Evolutionary conservation across 73 alveolate species (phyloP), one percentile per base, ranked within the genome.

Genomic region (Stentor coeruleus): DNA sequence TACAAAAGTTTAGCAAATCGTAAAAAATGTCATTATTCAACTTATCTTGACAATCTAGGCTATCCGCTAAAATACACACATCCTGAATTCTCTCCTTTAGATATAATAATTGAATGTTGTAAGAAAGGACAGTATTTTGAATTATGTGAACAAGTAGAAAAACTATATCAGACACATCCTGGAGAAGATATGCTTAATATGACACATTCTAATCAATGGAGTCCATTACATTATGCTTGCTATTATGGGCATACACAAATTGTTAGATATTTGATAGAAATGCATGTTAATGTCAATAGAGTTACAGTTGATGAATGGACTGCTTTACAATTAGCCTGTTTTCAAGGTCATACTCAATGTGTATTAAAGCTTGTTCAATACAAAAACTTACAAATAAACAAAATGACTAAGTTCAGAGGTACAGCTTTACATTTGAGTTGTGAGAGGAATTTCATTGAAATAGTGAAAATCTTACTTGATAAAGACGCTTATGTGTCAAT

Each of bases 371-470:
- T 90, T 82, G 42, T 90, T 38, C 85, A 84, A 82, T 31, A 38
- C 40, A 75, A 85, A 75, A 89, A 82, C 35, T 81, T 77, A 59
- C 86, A 90, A 82, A 58, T 87, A 49, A 87, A 90, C 86, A 76
- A 84, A 42, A 82, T 87, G 42, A 59, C 87, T 35, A 87, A 89
- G 6, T 84, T 84, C 79, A 85, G 85, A n/a, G 95, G 95, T 2
- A 87, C 91, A 28, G 93, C 90, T 1, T 74, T 90, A 14, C 95
- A 90, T 82, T 79, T 87, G 42, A 93, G 93, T 55, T 90, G 95
- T 57, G 86, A 82, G 83, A 90, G 86, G 79, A 83, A 84, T 59
- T 77, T 84, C 82, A 79, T 83, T 76, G 83, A 87, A 80, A 86
- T 90, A 1, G 95, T 85, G 40, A 86, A 89, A 42, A 42, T 82